A percentile compares a stretch with the other conserved stretches of the same genome.
phyloP scores from a whole-genome alignment of 2,329 filamentous ascomycete species.

The Arthrobotrys entomopaga region DNA sequence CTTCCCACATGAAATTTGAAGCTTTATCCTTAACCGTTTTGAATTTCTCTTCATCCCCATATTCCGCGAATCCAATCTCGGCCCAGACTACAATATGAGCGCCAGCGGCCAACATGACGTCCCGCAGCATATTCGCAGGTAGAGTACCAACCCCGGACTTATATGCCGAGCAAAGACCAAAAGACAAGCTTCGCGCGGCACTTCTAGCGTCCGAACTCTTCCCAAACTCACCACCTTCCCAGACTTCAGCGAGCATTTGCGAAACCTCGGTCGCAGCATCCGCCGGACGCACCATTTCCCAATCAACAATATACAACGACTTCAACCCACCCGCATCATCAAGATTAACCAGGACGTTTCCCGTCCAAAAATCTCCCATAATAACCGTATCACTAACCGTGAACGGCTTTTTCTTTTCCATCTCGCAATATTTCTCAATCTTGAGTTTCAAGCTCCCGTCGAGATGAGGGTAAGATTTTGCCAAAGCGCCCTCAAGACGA shows the following conservation, averaged over 20 bases:
- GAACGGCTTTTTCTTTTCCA: slow-evolving; percentile 35
- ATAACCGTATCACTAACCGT: slow-evolving; percentile 30
- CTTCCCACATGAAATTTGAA: slow-evolving; percentile 34
- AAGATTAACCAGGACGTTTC: slow-evolving; percentile 47
- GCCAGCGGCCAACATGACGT: slow-evolving; percentile 44
- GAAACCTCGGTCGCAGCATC: slow-evolving; percentile 46
- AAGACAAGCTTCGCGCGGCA: slow-evolving; percentile 25
- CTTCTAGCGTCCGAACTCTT: slow-evolving; percentile 24
- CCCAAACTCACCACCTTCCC: slow-evolving; percentile 52
- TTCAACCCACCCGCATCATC: slow-evolving; percentile 16
- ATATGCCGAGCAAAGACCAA: slow-evolving; percentile 35
- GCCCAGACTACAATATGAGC: slow-evolving; percentile 40
- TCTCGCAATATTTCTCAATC: slow-evolving; percentile 22
- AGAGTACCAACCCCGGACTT: neutral
- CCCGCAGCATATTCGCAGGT: slow-evolving; percentile 23
- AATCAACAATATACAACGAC: slow-evolving; percentile 49
- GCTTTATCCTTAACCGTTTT: slow-evolving; percentile 39
- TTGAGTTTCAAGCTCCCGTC: slow-evolving; percentile 25
- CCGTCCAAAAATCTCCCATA: slow-evolving; percentile 56
- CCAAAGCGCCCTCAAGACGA: slow-evolving; percentile 26
- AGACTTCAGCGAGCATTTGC: slow-evolving; percentile 51
- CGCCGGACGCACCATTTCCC: slow-evolving; percentile 47
- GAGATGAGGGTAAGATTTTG: slow-evolving; percentile 22
- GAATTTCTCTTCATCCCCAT: slow-evolving; percentile 28
- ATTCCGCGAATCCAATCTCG: slow-evolving; percentile 25